A percentile compares a stretch with the other conserved stretches of the same genome.
These are phyloP conservation scores for Prunus salicina DNA, from an alignment of 306 rosid species.

Conservation along the genomic window DNA sequence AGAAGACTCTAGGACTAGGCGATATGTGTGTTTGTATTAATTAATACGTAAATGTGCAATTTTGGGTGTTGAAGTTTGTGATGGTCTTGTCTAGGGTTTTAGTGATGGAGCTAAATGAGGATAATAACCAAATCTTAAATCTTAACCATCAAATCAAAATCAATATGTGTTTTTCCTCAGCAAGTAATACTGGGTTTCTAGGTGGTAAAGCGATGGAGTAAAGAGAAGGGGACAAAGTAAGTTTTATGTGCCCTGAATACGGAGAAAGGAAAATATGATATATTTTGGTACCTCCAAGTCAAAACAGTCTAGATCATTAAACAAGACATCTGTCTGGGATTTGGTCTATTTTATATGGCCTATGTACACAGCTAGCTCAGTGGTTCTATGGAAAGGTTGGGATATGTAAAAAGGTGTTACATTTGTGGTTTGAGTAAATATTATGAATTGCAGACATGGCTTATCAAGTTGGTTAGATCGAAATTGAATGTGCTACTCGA, in stretches of 20 bases:
- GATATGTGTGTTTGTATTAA: background rate
- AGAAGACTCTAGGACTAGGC: background rate
- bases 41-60: background rate
- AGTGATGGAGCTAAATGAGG: slow-evolving; percentile 9
- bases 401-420: background rate
- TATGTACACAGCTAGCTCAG: background rate
- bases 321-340: background rate
- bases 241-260: slow-evolving; percentile 32
- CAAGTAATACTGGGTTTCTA: background rate
- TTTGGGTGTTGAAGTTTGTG: slow-evolving; percentile 31
- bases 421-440: background rate
- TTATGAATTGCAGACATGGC: too few species aligned
- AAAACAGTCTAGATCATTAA: slow-evolving; percentile 4
- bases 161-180: slow-evolving; percentile 25
- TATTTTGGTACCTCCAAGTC: background rate
- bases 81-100: slow-evolving; percentile 16
- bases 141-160: slow-evolving; percentile 60
- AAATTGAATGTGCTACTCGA: too few species aligned
- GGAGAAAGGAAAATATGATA: slow-evolving; percentile 14
- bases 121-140: slow-evolving; percentile 19
- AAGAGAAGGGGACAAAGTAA: slow-evolving; percentile 24
- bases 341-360: background rate
- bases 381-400: background rate
- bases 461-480: too few species aligned
- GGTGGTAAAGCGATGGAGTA: background rate